Evolutionary conservation across 2,329 filamentous ascomycete genomes (phyloP).

Genomic region (Cytospora chrysosperma): DNA sequence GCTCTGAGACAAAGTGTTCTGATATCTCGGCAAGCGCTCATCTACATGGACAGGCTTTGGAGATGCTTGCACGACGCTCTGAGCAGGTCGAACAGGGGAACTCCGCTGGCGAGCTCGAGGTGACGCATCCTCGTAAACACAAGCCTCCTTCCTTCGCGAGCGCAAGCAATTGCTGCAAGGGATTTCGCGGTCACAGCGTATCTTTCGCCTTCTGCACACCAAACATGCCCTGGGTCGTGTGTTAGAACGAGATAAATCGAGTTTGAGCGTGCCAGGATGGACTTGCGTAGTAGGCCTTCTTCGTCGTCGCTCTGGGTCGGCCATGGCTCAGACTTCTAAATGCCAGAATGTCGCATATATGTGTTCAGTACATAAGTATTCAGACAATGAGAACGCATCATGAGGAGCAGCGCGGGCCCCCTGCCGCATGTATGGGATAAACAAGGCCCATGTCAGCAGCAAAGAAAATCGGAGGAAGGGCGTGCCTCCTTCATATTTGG

Average conservation of each 20-base stretch:
- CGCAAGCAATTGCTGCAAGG: constrained; percentile 44
- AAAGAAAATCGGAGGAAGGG: background rate
- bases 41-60: background rate
- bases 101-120: background rate
- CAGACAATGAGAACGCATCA: no score
- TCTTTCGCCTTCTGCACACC: constrained; percentile 43
- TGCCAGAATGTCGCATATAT: background rate
- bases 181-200: constrained; percentile 41
- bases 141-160: constrained; percentile 35
- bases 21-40: background rate
- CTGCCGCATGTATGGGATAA: background rate
- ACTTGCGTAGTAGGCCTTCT: constrained; percentile 19
- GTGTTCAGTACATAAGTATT: background rate
- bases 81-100: background rate
- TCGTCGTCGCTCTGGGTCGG: constrained; percentile 25
- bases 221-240: constrained; percentile 32
- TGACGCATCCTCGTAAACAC: constrained; percentile 33
- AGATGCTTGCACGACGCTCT: background rate
- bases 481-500: background rate
- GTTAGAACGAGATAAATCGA: background rate
- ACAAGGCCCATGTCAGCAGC: background rate
- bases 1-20: background rate
- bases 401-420: background rate
- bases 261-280: background rate
- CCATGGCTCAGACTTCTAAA: background rate